A percentile compares a stretch with the other conserved stretches of the same genome.
Conservation (phyloP, 306 rosid genomes). For the Aeschynomene evenia region DNA sequence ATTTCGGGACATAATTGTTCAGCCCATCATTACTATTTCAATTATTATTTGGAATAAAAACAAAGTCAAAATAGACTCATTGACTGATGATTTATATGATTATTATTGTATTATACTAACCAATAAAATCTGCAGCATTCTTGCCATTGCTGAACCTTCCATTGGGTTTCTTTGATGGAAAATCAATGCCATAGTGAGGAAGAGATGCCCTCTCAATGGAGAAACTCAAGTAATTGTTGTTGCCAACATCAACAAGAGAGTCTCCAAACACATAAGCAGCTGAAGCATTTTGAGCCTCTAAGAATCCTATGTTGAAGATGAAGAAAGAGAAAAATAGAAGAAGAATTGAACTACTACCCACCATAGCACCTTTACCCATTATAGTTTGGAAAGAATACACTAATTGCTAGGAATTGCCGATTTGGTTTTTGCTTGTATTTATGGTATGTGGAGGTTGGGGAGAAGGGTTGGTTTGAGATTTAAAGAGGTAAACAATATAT, state of each 20-base stretch:
- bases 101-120: too few relatives aligned
- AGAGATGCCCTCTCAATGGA: slow-evolving; percentile 57
- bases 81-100: too few relatives aligned
- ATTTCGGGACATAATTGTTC: too few relatives aligned
- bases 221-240: slow-evolving; percentile 56
- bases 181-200: slow-evolving; percentile 67
- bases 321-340: slow-evolving; percentile 25
- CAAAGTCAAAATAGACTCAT: too few relatives aligned
- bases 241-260: slow-evolving; percentile 82
- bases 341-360: neutral
- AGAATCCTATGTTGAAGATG: slow-evolving; percentile 25
- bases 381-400: slow-evolving; percentile 1
- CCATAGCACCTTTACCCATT: neutral
- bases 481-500: slow-evolving; percentile 14
- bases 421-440: neutral
- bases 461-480: slow-evolving; percentile 15
- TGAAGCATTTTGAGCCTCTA: slow-evolving; percentile 53
- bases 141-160: slow-evolving; percentile 79
- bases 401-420: neutral
- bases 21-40: too few relatives aligned
- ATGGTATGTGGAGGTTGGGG: slow-evolving; percentile 11
- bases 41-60: too few relatives aligned
- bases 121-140: slow-evolving; percentile 72
- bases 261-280: slow-evolving; percentile 79
- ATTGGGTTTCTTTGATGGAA: slow-evolving; percentile 51